These are phyloP conservation scores for Leptographium flavum DNA, from an alignment of 2,329 filamentous ascomycete genomes.

Conservation along the genomic window DNA sequence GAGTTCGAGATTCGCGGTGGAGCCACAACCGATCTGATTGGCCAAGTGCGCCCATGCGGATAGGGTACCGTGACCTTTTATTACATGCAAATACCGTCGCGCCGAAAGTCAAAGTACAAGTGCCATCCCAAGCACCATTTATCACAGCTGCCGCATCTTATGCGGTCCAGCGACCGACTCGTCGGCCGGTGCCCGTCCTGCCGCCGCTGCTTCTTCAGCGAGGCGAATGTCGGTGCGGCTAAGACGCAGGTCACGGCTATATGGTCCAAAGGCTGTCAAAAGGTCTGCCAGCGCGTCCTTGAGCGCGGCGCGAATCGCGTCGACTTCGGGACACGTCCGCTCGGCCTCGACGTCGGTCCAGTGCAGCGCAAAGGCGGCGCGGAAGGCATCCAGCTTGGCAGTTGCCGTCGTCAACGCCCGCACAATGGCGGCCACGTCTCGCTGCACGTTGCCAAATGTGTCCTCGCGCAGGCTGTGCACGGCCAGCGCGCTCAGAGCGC, in stretches of 20 bases:
- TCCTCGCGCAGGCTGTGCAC: conserved; percentile 68
- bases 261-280: conserved; percentile 59
- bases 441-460: conserved; percentile 71
- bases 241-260: conserved; percentile 55
- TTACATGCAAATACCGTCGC: too few species aligned
- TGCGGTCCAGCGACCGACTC: background rate
- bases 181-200: conserved; percentile 12
- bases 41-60: too few species aligned
- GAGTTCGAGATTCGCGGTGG: too few species aligned
- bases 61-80: too few species aligned
- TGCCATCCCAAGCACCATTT: too few species aligned
- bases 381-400: conserved; percentile 54
- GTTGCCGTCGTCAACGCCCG: conserved; percentile 57
- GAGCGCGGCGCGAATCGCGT: conserved; percentile 51
- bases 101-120: too few species aligned
- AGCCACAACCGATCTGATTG: too few species aligned
- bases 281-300: conserved; percentile 51
- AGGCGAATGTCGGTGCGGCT: conserved; percentile 56
- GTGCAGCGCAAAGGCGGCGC: conserved; percentile 43
- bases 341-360: conserved; percentile 62
- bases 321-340: conserved; percentile 50
- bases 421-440: conserved; percentile 62
- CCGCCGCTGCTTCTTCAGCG: conserved; percentile 48
- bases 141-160: too few species aligned
- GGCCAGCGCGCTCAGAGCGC: conserved; percentile 53